Evolutionary conservation across 2,329 filamentous ascomycete species (phyloP), one percentile per base, ranked within the genome.

Genomic region (Fusarium sp.): DNA sequence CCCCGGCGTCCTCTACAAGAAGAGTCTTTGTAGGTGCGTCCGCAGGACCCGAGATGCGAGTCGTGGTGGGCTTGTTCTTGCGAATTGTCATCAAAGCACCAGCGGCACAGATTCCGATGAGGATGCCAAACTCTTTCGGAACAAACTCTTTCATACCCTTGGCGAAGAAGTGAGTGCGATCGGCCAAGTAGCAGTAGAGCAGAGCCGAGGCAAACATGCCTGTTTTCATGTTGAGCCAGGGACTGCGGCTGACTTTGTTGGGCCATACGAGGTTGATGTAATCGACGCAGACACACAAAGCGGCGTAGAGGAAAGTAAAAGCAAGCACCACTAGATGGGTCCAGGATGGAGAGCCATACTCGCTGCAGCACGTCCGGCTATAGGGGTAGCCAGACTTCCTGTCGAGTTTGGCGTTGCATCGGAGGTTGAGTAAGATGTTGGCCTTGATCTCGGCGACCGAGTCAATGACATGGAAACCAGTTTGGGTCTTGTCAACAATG

Each of bases 291-390:
- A 67, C 19, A 6, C 69, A 72, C 0, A 53, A 35, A 2, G 62
- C 23, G 3, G 65, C 48, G 15, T 63, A 72, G 14, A 64, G n/a
- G 8, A 52, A 27, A 1, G 53, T 49, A n/a, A 70, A 11, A 1
- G 47, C 53, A 11, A 75, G 48, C 10, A 73, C 25, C 3, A 68
- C 17, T 14, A 64, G 31, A 51, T 74, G 72, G 1, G 62, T 32
- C 31, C 66, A 59, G n/a, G 65, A 39, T 2, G 45, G 58, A 7
- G 45, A 41, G 8, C 71, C 66, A 54, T 85, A 85, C 32, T 76
- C 76, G 42, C 73, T 80, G 63, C 84, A 87, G 66, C 84, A 87
- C 4, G 82, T 84, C 54, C 78, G 74, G 47, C 78, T 74, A 65
- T 79, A 81, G 1, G 79, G 78, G 50, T 78, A 79, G n/a, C 73